Conservation (phyloP, 1,139 yeast species). For the Yamadazyma dushanensis region DNA sequence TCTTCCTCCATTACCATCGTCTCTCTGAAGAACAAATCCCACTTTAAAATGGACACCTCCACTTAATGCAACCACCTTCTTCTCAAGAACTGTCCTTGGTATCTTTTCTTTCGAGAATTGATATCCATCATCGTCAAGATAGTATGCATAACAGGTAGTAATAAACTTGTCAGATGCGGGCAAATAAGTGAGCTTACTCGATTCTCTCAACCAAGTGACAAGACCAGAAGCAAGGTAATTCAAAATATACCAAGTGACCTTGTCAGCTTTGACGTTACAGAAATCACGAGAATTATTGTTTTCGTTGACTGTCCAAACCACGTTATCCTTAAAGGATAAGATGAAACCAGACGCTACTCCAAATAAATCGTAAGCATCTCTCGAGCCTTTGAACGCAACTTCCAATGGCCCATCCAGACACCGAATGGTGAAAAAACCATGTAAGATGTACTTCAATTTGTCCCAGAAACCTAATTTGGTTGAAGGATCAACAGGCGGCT, state of each 20-base stretch:
- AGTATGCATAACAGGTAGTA: slow-evolving; percentile 53
- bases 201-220: slow-evolving; percentile 59
- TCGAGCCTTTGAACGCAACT: slow-evolving; percentile 51
- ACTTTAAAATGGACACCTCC: slow-evolving; percentile 63
- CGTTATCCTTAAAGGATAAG: slow-evolving; percentile 37
- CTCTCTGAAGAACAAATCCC: slow-evolving; percentile 60
- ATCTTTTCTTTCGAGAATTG: slow-evolving; percentile 3
- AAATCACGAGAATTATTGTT: slow-evolving; percentile 40
- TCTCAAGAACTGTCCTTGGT: slow-evolving; percentile 29
- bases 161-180: slow-evolving; percentile 46
- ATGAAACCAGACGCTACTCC: slow-evolving; percentile 42
- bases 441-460: slow-evolving; percentile 49
- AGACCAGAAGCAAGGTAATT: slow-evolving; percentile 61
- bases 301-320: slow-evolving; percentile 41
- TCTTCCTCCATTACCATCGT: slow-evolving; percentile 32
- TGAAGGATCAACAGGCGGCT: slow-evolving; percentile 72
- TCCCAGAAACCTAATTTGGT: slow-evolving; percentile 61
- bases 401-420: slow-evolving; percentile 45
- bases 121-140: slow-evolving; percentile 31
- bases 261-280: slow-evolving; percentile 37
- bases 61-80: slow-evolving; percentile 54
- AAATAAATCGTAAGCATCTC: slow-evolving; percentile 46
- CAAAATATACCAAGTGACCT: slow-evolving; percentile 53
- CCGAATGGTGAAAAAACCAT: slow-evolving; percentile 42
- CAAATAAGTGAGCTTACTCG: slow-evolving; percentile 41